phyloP scores from a whole-genome alignment of 2,329 filamentous ascomycete species.

The Pseudocercospora fuligena region DNA sequence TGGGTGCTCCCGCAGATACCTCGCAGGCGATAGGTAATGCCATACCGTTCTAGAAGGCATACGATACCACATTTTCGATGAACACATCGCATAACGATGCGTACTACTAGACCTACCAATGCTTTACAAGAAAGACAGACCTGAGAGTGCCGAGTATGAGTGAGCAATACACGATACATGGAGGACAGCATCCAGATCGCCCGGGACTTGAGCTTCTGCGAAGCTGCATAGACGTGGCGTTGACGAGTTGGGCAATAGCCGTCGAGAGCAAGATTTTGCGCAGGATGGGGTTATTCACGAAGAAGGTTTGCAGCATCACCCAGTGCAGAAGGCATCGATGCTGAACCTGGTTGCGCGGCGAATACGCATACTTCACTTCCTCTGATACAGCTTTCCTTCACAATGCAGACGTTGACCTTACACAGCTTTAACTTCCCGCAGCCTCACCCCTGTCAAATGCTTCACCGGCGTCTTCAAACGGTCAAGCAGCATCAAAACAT shows the following conservation, averaged over 20 bases:
- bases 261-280: not conserved
- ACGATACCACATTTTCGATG: not conserved
- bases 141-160: not conserved
- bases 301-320: not conserved
- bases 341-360: not conserved
- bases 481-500: not conserved
- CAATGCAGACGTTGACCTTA: not conserved
- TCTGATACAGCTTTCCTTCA: not conserved
- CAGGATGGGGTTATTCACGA: not conserved
- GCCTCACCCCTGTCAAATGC: not conserved
- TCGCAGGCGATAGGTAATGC: constrained; percentile 38
- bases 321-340: not conserved
- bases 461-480: not conserved
- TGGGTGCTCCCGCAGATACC: constrained; percentile 41
- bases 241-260: not conserved
- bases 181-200: not conserved
- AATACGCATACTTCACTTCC: not conserved
- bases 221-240: not conserved
- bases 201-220: not conserved
- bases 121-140: not conserved
- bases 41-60: constrained; percentile 39
- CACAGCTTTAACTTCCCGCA: not conserved
- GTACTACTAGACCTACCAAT: not conserved
- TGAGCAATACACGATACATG: not conserved
- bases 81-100: not conserved